Evolutionary conservation across 495 filamentous ascomycete genomes (phyloP).

Genomic region (Penicillium ochrochloron): DNA sequence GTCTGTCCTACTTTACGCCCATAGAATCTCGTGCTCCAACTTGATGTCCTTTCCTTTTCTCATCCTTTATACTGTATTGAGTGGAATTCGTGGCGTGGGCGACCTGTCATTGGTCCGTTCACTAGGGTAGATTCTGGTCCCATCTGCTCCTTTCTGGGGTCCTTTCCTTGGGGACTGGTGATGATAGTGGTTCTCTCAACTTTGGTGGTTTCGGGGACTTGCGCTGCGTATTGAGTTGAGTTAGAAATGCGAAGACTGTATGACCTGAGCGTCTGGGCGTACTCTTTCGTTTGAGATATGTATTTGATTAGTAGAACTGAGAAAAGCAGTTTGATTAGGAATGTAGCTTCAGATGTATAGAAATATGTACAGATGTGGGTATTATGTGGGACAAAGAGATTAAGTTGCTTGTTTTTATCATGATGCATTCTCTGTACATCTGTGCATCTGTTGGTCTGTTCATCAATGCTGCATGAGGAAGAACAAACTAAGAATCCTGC

Average conservation of each 20-base stretch:
- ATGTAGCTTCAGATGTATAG: background rate
- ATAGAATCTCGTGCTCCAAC: conserved; percentile 3
- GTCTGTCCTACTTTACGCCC: background rate
- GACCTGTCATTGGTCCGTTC: background rate
- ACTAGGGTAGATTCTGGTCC: background rate
- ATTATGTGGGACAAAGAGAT: no score
- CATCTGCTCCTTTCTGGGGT: background rate
- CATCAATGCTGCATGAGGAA: background rate
- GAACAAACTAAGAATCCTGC: background rate
- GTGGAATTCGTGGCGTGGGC: background rate
- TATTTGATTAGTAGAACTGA: no score
- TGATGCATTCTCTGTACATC: background rate
- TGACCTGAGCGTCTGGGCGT: background rate
- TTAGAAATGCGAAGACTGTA: conserved; percentile 7
- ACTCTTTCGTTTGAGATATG: background rate
- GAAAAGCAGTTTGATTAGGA: background rate
- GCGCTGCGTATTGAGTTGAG: background rate
- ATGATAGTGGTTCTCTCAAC: background rate
- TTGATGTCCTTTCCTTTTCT: background rate
- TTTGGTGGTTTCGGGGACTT: background rate
- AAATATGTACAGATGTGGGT: background rate
- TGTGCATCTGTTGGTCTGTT: background rate
- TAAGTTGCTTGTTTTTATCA: background rate
- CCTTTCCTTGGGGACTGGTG: background rate
- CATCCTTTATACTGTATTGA: background rate